These are phyloP conservation scores for Talaromyces liani DNA, from an alignment of 495 filamentous ascomycete species.

Conservation along the genomic window DNA sequence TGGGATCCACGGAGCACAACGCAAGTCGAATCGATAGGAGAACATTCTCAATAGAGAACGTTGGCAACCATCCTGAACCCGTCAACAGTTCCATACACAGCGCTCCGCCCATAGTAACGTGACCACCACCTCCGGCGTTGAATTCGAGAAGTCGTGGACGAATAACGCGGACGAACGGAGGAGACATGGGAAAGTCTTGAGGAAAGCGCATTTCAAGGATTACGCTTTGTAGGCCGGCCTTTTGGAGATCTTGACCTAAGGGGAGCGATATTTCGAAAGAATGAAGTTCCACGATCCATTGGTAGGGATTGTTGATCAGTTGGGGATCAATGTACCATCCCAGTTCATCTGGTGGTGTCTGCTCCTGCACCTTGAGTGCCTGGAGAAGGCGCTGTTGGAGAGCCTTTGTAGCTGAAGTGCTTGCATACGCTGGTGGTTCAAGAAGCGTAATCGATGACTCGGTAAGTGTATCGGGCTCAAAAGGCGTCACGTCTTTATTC, in stretches of 20 bases:
- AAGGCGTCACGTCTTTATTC: slow-evolving; percentile 45
- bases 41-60: slow-evolving; percentile 67
- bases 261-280: slow-evolving; percentile 65
- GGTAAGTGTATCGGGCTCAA: slow-evolving; percentile 57
- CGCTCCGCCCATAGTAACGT: slow-evolving; percentile 81
- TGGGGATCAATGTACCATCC: slow-evolving; percentile 76
- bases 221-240: slow-evolving; percentile 51
- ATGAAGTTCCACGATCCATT: slow-evolving; percentile 91
- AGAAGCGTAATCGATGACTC: slow-evolving; percentile 49
- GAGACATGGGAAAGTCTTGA: slow-evolving; percentile 62
- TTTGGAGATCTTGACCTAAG: slow-evolving; percentile 68
- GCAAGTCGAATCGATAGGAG: slow-evolving; percentile 78
- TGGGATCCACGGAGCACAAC: slow-evolving; percentile 57
- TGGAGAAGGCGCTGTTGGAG: slow-evolving; percentile 56
- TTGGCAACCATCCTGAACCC: slow-evolving; percentile 71
- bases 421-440: slow-evolving; percentile 62
- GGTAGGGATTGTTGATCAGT: slow-evolving; percentile 64
- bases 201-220: slow-evolving; percentile 79
- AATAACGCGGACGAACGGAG: slow-evolving; percentile 82
- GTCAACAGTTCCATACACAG: slow-evolving; percentile 92
- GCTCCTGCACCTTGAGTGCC: slow-evolving; percentile 57
- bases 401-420: slow-evolving; percentile 48
- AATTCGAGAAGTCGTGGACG: slow-evolving; percentile 73
- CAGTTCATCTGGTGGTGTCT: slow-evolving; percentile 56
- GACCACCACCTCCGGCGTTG: slow-evolving; percentile 68